Evolutionary conservation across 768 basidiomycete species (phyloP), one percentile per base, ranked within the genome.

Genomic region (Cystofilobasidium macerans): DNA sequence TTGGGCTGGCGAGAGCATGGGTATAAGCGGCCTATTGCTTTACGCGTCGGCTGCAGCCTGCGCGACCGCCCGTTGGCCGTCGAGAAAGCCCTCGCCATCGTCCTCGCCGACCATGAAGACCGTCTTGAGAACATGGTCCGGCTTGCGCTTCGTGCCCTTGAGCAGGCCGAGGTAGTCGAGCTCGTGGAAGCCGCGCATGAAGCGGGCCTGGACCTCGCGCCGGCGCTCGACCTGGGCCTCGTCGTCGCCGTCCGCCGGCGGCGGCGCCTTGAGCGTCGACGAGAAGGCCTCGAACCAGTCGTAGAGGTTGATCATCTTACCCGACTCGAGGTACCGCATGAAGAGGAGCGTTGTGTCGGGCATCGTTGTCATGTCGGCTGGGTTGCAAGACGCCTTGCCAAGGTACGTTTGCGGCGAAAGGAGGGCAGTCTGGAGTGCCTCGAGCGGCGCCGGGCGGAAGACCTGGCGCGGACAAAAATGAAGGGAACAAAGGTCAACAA

Each of bases 261-360:
- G 30, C 9, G 51, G 51, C 18, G 32, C 51, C 13, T n/a, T 26
- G 5, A 90, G 75, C 36, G 82, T 85, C 26, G 79, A 74, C 36
- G 82, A 80, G 74, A 91, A 92, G 28, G 85, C 82, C 70, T 87
- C 84, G 71, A 84, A 89, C 89, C 88, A 90, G 74, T 92, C 89
- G 73, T 87, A 89, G 2, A 89, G 81, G 72, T 91, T 91, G 75
- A 91, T 83, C 82, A 86, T 82, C 76, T 81, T 85, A 53, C 87
- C 87, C 56, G 86, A 86, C 71, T 89, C 85, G 48, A 85, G 79
- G 75, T 89, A 91, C 26, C 87, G 80, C 56, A 78, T 78, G 77
- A 90, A 88, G 18, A 90, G 77, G 65, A 90, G 86, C 70, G 82
- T 85, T 1, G 83, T 85, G 70, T 91, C 89, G 0, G 87, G 85